These are phyloP conservation scores for Pseudogymnoascus pannorum DNA, from an alignment of 2,329 filamentous ascomycete genomes.

Conservation along the genomic window DNA sequence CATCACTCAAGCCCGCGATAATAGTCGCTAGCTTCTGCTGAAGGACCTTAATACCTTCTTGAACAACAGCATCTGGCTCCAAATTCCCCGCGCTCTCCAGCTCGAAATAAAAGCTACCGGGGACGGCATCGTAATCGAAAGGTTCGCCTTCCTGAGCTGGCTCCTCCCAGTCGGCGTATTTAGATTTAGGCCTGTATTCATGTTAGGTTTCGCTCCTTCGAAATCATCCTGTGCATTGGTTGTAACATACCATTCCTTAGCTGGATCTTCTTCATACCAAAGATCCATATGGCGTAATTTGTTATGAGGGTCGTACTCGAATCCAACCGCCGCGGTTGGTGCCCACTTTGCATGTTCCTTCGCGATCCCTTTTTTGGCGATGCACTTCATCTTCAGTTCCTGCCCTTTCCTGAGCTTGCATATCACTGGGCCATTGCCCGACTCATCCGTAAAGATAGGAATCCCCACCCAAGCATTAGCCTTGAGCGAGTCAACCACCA, in stretches of 20 bases:
- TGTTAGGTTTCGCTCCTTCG: constrained; percentile 12
- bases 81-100: constrained; percentile 84
- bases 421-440: constrained; percentile 75
- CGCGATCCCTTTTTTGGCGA: constrained; percentile 96
- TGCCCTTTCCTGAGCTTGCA: constrained; percentile 86
- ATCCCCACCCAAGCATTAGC: constrained; percentile 69
- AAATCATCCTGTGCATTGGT: neutral
- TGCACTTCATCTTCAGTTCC: constrained; percentile 81
- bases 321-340: constrained; percentile 83
- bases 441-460: constrained; percentile 77
- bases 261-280: constrained; percentile 85
- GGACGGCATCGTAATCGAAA: constrained; percentile 86
- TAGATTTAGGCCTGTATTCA: constrained; percentile 64
- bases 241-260: constrained; percentile 69
- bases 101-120: constrained; percentile 83
- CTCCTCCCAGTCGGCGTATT: constrained; percentile 74
- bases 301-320: constrained; percentile 98
- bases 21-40: constrained; percentile 85
- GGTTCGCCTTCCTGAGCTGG: constrained; percentile 72
- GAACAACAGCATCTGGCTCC: constrained; percentile 82
- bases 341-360: constrained; percentile 99
- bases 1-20: constrained; percentile 56
- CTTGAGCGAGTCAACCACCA: constrained; percentile 64
- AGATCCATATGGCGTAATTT: constrained; percentile 86
- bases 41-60: constrained; percentile 78